A percentile compares a stretch with the other conserved stretches of the same genome.
Evolutionary conservation across 2,329 filamentous ascomycete species (phyloP).

Genomic region (Cladorrhinum sp.): DNA sequence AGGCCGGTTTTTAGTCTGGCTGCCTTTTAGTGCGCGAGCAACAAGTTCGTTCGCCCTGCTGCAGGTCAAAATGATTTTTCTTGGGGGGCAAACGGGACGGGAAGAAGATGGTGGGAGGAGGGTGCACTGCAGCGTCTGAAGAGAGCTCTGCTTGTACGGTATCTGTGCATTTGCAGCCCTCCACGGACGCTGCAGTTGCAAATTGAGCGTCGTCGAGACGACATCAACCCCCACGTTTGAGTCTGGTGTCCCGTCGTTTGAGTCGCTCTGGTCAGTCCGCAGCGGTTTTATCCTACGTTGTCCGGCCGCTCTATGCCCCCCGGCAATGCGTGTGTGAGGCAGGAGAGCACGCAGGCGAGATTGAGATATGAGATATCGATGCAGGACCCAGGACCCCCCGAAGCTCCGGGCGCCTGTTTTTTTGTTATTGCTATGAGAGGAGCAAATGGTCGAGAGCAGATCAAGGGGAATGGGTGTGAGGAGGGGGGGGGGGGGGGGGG

Average conservation of each 20-base stretch:
- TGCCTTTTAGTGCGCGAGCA: slow-evolving; percentile 13
- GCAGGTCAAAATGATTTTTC: slow-evolving; percentile 6
- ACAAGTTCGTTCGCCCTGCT: slow-evolving; percentile 8
- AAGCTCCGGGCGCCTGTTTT: not conserved
- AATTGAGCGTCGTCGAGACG: slow-evolving; percentile 10
- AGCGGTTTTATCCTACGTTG: slow-evolving; percentile 23
- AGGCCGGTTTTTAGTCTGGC: slow-evolving; percentile 20
- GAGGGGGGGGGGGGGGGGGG: too few species aligned
- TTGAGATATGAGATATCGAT: slow-evolving; percentile 7
- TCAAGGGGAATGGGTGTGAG: too few species aligned
- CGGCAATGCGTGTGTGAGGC: slow-evolving; percentile 17
- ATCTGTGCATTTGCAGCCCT: slow-evolving; percentile 1
- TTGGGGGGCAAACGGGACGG: slow-evolving; percentile 14
- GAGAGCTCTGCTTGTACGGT: not conserved
- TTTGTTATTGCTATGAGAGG: not conserved
- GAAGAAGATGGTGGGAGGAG: slow-evolving; percentile 2
- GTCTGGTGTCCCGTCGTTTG: slow-evolving; percentile 9
- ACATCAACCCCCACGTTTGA: slow-evolving; percentile 23
- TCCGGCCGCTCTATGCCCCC: slow-evolving; percentile 19
- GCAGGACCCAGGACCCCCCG: not conserved
- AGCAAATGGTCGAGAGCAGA: not conserved
- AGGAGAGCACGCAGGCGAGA: slow-evolving; percentile 2
- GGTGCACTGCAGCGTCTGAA: not conserved
- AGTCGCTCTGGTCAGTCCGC: slow-evolving; percentile 17
- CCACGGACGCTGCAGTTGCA: not conserved